These are phyloP conservation scores for Spathaspora passalidarum DNA, from an alignment of 805 yeast genomes.

Conservation along the genomic window DNA sequence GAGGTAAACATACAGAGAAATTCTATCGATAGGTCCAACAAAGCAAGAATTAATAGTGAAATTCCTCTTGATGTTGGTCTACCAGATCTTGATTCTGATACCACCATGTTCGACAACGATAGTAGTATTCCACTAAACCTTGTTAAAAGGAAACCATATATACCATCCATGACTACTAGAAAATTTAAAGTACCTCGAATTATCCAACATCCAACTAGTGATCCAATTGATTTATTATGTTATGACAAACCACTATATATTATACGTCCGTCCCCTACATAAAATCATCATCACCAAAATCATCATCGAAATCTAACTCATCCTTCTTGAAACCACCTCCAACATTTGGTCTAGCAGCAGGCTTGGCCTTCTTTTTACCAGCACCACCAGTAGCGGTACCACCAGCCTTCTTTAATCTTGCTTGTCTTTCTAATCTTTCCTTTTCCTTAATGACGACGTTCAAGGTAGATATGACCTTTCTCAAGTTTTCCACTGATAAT, in stretches of 20 bases:
- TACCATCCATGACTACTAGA: no score
- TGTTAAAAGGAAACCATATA: no score
- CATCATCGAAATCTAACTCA: constrained; percentile 47
- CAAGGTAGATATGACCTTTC: constrained; percentile 83
- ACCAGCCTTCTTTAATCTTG: constrained; percentile 75
- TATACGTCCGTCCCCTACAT: constrained; percentile 47
- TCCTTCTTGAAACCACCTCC: constrained; percentile 60
- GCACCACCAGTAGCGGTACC: constrained; percentile 91
- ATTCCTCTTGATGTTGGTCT: no score
- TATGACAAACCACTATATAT: constrained; percentile 2
- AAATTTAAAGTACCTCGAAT: not conserved
- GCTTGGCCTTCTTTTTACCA: constrained; percentile 91
- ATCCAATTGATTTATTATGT: constrained; percentile 6
- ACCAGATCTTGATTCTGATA: no score
- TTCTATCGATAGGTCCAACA: no score
- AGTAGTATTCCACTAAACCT: no score
- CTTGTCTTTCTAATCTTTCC: constrained; percentile 85
- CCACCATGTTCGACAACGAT: no score
- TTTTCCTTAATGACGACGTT: constrained; percentile 80
- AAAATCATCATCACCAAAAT: constrained; percentile 77
- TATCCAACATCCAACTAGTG: not conserved
- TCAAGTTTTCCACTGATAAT: constrained; percentile 71
- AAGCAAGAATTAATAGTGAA: no score
- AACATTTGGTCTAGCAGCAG: constrained; percentile 60
- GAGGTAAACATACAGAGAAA: no score